A percentile compares a stretch with the other conserved stretches of the same genome.
These are phyloP conservation scores for Pichia sp. DNA, from an alignment of 1,139 yeast genomes.

Conservation along the genomic window DNA sequence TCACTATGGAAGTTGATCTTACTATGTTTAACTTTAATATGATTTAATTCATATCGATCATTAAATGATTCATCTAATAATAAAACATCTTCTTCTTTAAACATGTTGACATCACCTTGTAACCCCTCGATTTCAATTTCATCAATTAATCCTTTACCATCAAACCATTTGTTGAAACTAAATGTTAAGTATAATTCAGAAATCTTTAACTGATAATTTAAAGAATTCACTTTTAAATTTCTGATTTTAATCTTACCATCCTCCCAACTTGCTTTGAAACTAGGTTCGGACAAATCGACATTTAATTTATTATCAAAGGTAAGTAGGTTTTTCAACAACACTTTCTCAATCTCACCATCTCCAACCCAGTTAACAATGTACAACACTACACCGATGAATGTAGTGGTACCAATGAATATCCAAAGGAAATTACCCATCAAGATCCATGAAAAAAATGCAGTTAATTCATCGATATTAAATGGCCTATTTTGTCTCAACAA, in stretches of 20 bases:
- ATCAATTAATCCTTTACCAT: constrained; percentile 63
- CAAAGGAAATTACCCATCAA: constrained; percentile 83
- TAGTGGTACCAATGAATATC: constrained; percentile 84
- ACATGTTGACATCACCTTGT: constrained; percentile 45
- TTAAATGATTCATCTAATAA: constrained; percentile 26
- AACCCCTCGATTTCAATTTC: constrained; percentile 63
- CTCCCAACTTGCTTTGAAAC: constrained; percentile 43
- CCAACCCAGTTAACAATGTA: constrained; percentile 28
- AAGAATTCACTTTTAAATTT: constrained; percentile 43
- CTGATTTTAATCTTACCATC: constrained; percentile 61
- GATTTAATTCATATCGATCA: constrained; percentile 46
- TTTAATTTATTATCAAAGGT: constrained; percentile 38
- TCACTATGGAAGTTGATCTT: constrained; percentile 34
- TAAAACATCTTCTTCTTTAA: constrained; percentile 16
- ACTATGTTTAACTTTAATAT: constrained; percentile 56
- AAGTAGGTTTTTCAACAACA: constrained; percentile 26
- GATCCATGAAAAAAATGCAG: constrained; percentile 90
- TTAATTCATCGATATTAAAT: constrained; percentile 82
- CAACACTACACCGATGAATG: constrained; percentile 48
- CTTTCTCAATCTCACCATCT: constrained; percentile 27
- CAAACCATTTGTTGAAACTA: constrained; percentile 68
- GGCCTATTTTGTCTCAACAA: constrained; percentile 65
- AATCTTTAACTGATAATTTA: constrained; percentile 39
- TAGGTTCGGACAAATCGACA: constrained; percentile 46
- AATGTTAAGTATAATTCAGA: constrained; percentile 57